Evolutionary conservation across 257 asterid species (phyloP).

Genomic region (Avicennia marina): DNA sequence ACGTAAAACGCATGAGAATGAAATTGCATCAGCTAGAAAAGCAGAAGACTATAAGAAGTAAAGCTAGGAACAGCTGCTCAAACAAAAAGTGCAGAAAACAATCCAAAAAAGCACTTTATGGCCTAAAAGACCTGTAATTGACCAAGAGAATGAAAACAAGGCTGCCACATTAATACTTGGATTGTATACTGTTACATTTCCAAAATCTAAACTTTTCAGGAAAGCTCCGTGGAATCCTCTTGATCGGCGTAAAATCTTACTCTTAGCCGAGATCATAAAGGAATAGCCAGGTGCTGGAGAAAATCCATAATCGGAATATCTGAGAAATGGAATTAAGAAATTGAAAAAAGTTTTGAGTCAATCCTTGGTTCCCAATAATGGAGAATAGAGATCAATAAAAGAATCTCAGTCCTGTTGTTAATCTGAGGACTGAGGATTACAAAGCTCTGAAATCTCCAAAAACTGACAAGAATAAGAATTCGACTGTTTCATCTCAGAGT

Average conservation of each 20-base stretch:
- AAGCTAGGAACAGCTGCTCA: too few species aligned
- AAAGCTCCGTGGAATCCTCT: too few species aligned
- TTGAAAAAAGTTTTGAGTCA: neutral
- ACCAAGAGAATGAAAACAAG: conserved; percentile 3
- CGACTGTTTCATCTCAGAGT: conserved; percentile 5
- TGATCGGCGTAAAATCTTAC: too few species aligned
- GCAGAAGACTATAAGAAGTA: neutral
- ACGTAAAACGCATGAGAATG: too few species aligned
- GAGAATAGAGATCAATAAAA: neutral
- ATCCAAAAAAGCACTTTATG: conserved; percentile 1
- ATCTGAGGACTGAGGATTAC: conserved; percentile 14
- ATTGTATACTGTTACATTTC: too few species aligned
- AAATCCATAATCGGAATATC: neutral
- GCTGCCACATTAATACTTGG: neutral
- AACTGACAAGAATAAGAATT: neutral
- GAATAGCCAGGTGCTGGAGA: too few species aligned
- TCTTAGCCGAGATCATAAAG: too few species aligned
- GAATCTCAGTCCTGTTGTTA: neutral
- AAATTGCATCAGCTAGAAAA: conserved; percentile 6
- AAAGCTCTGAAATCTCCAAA: neutral
- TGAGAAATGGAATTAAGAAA: conserved; percentile 2
- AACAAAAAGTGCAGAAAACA: neutral
- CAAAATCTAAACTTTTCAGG: too few species aligned
- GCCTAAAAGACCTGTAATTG: neutral
- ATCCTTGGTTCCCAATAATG: neutral